Conservation (phyloP, 176 grass and related monocot species). For the Themeda triandra region DNA sequence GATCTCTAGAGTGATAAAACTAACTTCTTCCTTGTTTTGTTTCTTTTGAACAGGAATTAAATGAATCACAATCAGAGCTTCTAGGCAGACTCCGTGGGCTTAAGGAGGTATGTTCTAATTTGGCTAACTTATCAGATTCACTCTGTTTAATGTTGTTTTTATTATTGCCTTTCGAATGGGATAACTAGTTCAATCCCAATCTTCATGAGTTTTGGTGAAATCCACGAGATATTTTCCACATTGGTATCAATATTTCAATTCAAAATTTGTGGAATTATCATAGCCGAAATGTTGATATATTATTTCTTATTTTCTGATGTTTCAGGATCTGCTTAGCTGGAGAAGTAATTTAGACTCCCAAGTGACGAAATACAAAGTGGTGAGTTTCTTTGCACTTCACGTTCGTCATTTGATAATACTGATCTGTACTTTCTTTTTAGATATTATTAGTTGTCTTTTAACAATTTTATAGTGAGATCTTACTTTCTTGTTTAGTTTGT, state of each 20-base stretch:
- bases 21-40: neutral
- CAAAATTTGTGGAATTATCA: too few species aligned
- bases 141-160: neutral
- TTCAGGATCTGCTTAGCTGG: conserved; percentile 88
- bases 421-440: neutral
- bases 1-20: neutral
- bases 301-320: neutral
- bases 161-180: neutral
- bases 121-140: neutral
- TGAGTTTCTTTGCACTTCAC: conserved; percentile 35
- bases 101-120: conserved; percentile 62
- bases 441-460: neutral
- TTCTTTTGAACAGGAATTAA: conserved; percentile 53
- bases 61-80: conserved; percentile 82
- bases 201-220: neutral
- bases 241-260: neutral
- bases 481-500: neutral
- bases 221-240: neutral
- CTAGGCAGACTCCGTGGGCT: conserved; percentile 70
- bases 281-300: too few species aligned
- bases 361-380: conserved; percentile 90
- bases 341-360: conserved; percentile 83
- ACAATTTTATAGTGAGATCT: neutral
- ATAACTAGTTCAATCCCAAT: neutral
- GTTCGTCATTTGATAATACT: neutral